Evolutionary conservation across 1,139 yeast species (phyloP).

Genomic region (Yamadazyma blattariae): DNA sequence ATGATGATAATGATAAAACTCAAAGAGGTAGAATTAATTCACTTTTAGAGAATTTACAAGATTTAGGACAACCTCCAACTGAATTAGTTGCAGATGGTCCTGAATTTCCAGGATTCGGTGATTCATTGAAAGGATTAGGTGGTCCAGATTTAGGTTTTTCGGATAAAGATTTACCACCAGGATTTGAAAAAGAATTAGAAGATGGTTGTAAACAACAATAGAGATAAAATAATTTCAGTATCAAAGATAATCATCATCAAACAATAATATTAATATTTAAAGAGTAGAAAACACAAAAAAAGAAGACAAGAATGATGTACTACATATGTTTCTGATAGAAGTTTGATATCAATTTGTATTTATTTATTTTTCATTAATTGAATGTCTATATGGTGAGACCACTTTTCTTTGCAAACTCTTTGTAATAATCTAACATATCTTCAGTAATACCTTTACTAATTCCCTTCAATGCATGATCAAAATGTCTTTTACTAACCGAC

Average conservation of each 20-base stretch:
- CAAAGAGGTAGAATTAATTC: slow-evolving; percentile 53
- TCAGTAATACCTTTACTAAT: slow-evolving; percentile 76
- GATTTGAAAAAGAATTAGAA: slow-evolving; percentile 44
- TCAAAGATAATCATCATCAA: too few relatives aligned
- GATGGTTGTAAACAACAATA: slow-evolving; percentile 34
- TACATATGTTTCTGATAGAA: too few relatives aligned
- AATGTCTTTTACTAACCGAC: slow-evolving; percentile 60
- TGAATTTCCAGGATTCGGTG: slow-evolving; percentile 56
- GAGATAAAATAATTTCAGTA: too few relatives aligned
- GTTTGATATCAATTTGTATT: too few relatives aligned
- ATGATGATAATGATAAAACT: slow-evolving; percentile 48
- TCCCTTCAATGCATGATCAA: slow-evolving; percentile 63
- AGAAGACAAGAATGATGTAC: too few relatives aligned
- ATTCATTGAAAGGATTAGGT: slow-evolving; percentile 18
- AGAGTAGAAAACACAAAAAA: too few relatives aligned
- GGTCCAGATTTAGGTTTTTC: slow-evolving; percentile 34
- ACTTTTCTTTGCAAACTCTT: slow-evolving; percentile 54
- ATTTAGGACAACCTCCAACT: slow-evolving; percentile 84
- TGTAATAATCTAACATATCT: slow-evolving; percentile 79
- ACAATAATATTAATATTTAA: too few relatives aligned
- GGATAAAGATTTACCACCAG: slow-evolving; percentile 45
- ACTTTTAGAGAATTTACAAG: slow-evolving; percentile 69
- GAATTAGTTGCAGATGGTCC: slow-evolving; percentile 70
- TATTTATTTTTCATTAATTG: too few relatives aligned
- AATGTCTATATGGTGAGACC: slow-evolving; percentile 26